Base-by-base conservation (phyloP, 2,329 filamentous ascomycete species). In the Cephalotrichum gorgonifer region DNA sequence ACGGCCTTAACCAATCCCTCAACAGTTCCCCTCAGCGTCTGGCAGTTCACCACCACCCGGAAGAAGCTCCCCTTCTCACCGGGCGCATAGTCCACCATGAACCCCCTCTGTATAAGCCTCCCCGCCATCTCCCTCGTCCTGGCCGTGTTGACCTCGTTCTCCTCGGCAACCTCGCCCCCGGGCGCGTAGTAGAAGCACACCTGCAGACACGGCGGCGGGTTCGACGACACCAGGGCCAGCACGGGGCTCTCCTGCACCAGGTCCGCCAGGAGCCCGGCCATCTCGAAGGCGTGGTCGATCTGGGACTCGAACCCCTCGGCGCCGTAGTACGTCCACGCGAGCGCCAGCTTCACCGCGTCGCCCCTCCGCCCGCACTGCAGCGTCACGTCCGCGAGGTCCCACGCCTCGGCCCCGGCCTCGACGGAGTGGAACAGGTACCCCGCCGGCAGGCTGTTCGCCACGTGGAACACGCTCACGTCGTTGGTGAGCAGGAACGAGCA, bases 321-420 rank as follows among this genome's bases (percentile, higher is more conserved):
- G 25, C 93, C 93, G 65, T 96, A 88, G 71, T 95, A 96, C 47
- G 88, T 79, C 87, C 93, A 96, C 3, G 83, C 77, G 4, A 97
- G 74, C 23, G 88, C 91, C 41, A 97, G 73, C 68, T 97, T 98
- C 45, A 97, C 72, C 30, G 77, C 79, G 66, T 97, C 93, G 14
- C 83, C 89, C 28, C 87, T 77, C 1, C 93, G 82, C 4, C 93
- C 93, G 64, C 93, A 97, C 67, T 97, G 93, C 31, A 95, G 79
- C 1, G 91, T 96, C 50, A 97, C 70, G 60, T 97, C 91, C 1
- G 90, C 93, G 25, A 97, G 72, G 62, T 97, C 93, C 80, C 86
- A 95, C 12, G 88, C 72, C 51, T 91, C 84, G 3, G 54, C 67
- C 12, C 68, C 68, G 8, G 64, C 66, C 5, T 68, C 67, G 14